Conservation (phyloP, 768 basidiomycete genomes). For the Boletus insuetus region DNA sequence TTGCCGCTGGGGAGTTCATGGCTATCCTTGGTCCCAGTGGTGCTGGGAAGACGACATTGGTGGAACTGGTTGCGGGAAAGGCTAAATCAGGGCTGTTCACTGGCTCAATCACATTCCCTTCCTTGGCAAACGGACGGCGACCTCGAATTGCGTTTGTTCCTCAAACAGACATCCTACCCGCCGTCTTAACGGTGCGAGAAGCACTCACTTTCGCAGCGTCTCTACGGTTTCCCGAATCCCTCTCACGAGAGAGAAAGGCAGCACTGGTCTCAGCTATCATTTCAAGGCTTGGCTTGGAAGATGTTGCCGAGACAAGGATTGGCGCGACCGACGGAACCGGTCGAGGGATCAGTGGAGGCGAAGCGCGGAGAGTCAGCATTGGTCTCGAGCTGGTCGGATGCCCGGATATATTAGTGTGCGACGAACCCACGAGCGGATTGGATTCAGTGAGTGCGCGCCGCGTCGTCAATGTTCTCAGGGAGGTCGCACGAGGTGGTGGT, state of each 20-base stretch:
- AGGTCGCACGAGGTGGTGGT: slow-evolving; percentile 56
- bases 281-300: slow-evolving; percentile 71
- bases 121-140: slow-evolving; percentile 28
- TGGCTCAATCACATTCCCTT: slow-evolving; percentile 62
- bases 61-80: slow-evolving; percentile 87
- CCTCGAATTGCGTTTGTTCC: slow-evolving; percentile 83
- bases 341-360: slow-evolving; percentile 88
- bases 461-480: slow-evolving; percentile 72
- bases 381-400: slow-evolving; percentile 84
- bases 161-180: slow-evolving; percentile 80
- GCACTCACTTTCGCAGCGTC: slow-evolving; percentile 83
- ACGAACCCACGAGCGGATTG: slow-evolving; percentile 81
- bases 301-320: slow-evolving; percentile 70
- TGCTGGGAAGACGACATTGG: slow-evolving; percentile 89
- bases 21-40: slow-evolving; percentile 93
- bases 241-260: slow-evolving; percentile 59
- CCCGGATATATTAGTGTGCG: slow-evolving; percentile 82
- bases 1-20: slow-evolving; percentile 83
- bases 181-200: slow-evolving; percentile 77
- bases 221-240: slow-evolving; percentile 74
- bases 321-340: slow-evolving; percentile 61
- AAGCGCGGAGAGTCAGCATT: slow-evolving; percentile 87
- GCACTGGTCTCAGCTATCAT: slow-evolving; percentile 69
- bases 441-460: slow-evolving; percentile 87
- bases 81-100: slow-evolving; percentile 66